Conservation (phyloP, 768 basidiomycete genomes). For the Kwoniella mangroviensis region DNA sequence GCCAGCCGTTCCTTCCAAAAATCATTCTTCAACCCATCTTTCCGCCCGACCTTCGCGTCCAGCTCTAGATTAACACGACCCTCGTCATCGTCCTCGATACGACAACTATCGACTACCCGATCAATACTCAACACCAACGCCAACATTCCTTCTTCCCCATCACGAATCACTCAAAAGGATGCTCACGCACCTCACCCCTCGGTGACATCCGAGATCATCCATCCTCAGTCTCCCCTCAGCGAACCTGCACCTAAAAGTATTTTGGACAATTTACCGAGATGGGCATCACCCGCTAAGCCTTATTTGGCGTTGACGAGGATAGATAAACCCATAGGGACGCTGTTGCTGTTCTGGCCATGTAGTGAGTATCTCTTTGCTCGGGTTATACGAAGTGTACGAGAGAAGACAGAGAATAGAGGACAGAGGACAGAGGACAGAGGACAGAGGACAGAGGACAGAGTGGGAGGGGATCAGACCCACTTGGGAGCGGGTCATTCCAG, state of each 20-base stretch:
- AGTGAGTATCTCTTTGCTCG: slow-evolving; percentile 63
- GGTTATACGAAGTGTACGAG: not conserved
- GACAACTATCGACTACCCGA: not conserved
- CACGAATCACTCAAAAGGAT: slow-evolving; percentile 1
- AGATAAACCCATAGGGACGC: slow-evolving; percentile 94
- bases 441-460: too few species aligned
- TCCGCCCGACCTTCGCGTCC: not conserved
- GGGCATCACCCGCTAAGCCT: slow-evolving; percentile 61
- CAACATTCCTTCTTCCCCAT: not conserved
- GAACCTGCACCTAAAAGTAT: slow-evolving; percentile 13
- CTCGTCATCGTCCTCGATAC: not conserved
- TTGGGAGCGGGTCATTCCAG: too few species aligned
- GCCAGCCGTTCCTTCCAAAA: not conserved
- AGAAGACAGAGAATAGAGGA: not conserved
- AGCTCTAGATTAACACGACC: slow-evolving; percentile 1
- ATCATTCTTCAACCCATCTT: slow-evolving; percentile 14
- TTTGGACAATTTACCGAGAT: slow-evolving; percentile 43
- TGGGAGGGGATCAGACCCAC: too few species aligned
- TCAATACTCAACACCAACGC: not conserved
- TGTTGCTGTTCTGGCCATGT: slow-evolving; percentile 91
- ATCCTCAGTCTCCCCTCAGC: slow-evolving; percentile 1
- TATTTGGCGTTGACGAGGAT: slow-evolving; percentile 85
- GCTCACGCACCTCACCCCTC: slow-evolving; percentile 2
- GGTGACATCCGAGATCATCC: slow-evolving; percentile 14
- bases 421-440: too few species aligned